Evolutionary conservation across 345 rosid species (phyloP).

Genomic region (Melaleuca quinquenervia): DNA sequence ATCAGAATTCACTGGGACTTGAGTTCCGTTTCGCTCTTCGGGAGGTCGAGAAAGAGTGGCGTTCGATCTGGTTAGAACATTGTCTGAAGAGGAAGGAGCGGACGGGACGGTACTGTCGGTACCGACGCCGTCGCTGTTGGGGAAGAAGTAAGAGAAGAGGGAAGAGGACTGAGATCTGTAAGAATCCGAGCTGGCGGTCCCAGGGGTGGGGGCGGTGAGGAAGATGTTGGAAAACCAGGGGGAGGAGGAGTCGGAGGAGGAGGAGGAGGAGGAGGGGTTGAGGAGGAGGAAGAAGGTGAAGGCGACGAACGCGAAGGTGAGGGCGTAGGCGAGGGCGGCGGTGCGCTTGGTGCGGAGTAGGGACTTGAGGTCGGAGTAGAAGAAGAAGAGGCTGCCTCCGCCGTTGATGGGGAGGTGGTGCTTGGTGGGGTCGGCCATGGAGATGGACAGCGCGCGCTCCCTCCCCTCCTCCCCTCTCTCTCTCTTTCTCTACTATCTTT

Average conservation of each 20-base stretch:
- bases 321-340: slow-evolving; percentile 46
- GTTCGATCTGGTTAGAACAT: not conserved
- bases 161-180: slow-evolving; percentile 52
- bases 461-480: not conserved
- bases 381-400: slow-evolving; percentile 28
- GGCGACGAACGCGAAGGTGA: slow-evolving; percentile 50
- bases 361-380: slow-evolving; percentile 31
- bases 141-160: slow-evolving; percentile 29
- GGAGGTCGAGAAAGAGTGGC: slow-evolving; percentile 6
- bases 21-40: not conserved
- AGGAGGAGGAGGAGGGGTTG: slow-evolving; percentile 39
- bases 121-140: slow-evolving; percentile 4
- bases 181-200: slow-evolving; percentile 14
- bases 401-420: slow-evolving; percentile 9
- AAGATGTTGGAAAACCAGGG: slow-evolving; percentile 48
- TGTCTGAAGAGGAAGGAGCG: slow-evolving; percentile 6
- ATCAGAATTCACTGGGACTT: not conserved
- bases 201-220: slow-evolving; percentile 4
- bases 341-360: slow-evolving; percentile 41
- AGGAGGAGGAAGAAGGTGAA: slow-evolving; percentile 65
- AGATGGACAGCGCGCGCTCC: not conserved
- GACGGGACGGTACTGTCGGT: not conserved
- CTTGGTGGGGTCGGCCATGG: slow-evolving; percentile 60
- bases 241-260: slow-evolving; percentile 35
- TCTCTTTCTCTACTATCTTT: not conserved